Evolutionary conservation across 2,329 filamentous ascomycete genomes (phyloP).

Genomic region (Colletotrichum musicola): DNA sequence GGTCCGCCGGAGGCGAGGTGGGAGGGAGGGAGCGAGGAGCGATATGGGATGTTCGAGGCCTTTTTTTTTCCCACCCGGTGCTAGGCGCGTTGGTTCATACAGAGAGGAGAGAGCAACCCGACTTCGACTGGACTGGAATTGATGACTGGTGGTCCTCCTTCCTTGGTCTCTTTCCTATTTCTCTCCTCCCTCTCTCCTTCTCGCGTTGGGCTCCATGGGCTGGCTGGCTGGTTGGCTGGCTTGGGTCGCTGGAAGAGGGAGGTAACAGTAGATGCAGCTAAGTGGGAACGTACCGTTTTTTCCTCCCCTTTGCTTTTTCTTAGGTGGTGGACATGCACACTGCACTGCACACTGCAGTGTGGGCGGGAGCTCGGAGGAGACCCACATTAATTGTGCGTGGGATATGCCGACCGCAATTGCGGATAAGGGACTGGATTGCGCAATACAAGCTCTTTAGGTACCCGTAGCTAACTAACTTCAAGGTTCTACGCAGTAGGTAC

Average conservation of each 20-base stretch:
- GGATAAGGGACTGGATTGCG: conserved; percentile 21
- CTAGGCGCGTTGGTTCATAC: conserved; percentile 23
- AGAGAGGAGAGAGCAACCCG: not conserved
- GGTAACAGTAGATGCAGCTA: conserved; percentile 16
- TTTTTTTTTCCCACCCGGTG: conserved; percentile 12
- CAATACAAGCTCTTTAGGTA: conserved; percentile 22
- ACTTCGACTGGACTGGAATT: too few species aligned
- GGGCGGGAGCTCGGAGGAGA: conserved; percentile 27
- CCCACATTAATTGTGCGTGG: conserved; percentile 33
- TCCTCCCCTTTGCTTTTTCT: conserved; percentile 20
- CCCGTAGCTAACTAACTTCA: not conserved
- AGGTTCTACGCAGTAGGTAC: too few species aligned
- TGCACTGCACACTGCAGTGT: too few species aligned
- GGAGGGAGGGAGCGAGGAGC: not conserved
- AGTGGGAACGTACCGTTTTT: conserved; percentile 22
- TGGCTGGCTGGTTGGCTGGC: conserved; percentile 17
- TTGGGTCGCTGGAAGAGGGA: conserved; percentile 4
- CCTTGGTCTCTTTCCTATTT: not conserved
- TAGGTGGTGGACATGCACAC: too few species aligned
- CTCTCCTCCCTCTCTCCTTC: conserved; percentile 8
- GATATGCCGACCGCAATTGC: conserved; percentile 37
- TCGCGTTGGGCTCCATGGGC: not conserved
- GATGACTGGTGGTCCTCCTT: not conserved
- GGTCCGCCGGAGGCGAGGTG: conserved; percentile 20
- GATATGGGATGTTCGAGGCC: conserved; percentile 21